A percentile compares a stretch with the other conserved stretches of the same genome.
These are phyloP conservation scores for Didymosphaeria variabile DNA, from an alignment of 2,329 filamentous ascomycete genomes.

Conservation along the genomic window DNA sequence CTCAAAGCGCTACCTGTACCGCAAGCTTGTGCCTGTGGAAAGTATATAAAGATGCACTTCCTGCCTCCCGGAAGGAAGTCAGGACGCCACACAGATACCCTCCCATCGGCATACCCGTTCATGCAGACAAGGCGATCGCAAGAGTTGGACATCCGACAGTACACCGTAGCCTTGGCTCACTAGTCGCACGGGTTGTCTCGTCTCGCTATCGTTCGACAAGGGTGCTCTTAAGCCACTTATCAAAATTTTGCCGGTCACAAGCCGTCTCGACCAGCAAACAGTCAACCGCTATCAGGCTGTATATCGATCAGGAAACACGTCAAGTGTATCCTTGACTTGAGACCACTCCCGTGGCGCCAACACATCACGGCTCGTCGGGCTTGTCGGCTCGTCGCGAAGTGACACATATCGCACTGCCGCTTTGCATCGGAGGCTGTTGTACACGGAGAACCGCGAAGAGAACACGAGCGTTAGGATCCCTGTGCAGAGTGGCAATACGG, in stretches of 20 bases:
- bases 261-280: neutral
- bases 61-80: neutral
- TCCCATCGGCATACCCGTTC: neutral
- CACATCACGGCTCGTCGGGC: slow-evolving; percentile 14
- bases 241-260: slow-evolving; percentile 2
- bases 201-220: slow-evolving; percentile 2
- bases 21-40: neutral
- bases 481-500: neutral
- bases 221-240: neutral
- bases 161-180: slow-evolving; percentile 1
- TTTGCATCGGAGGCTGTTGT: neutral
- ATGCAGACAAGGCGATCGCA: neutral
- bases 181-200: slow-evolving; percentile 1
- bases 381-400: slow-evolving; percentile 11
- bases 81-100: neutral
- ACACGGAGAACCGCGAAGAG: neutral
- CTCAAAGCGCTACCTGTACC: neutral
- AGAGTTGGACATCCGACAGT: slow-evolving; percentile 3
- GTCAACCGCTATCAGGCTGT: neutral
- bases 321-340: neutral
- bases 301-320: neutral
- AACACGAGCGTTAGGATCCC: neutral
- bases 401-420: slow-evolving; percentile 1
- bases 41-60: slow-evolving; percentile 2
- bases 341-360: slow-evolving; percentile 6